phyloP scores from a whole-genome alignment of 2,329 filamentous ascomycete species.

The Decorospora gaudefroyi region DNA sequence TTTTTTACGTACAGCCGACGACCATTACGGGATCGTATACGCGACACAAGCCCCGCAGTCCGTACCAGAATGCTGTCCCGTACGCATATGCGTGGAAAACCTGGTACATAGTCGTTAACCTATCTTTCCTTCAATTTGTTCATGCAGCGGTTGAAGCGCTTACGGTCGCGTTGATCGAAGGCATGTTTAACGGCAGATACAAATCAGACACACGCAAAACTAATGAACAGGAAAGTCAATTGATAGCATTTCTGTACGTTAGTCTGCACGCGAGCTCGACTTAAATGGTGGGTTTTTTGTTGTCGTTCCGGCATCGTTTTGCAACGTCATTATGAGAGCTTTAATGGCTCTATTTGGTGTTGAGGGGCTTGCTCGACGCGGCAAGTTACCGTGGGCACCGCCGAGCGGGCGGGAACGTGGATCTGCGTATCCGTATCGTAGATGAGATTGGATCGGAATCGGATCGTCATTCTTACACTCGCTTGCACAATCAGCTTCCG shows the following conservation, averaged over 20 bases:
- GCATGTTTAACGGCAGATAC: too few species aligned
- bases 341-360: constrained; percentile 18
- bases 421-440: constrained; percentile 6
- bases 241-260: too few species aligned
- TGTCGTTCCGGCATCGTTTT: background rate
- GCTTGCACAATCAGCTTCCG: constrained; percentile 11
- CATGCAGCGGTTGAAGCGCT: too few species aligned
- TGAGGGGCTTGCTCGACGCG: constrained; percentile 11
- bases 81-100: constrained; percentile 34
- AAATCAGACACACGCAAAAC: too few species aligned
- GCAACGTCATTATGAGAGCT: constrained; percentile 28
- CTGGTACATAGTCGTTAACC: constrained; percentile 4
- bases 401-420: background rate
- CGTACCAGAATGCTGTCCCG: constrained; percentile 36
- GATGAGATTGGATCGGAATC: constrained; percentile 8
- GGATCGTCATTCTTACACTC: too few species aligned
- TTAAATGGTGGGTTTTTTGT: constrained; percentile 4
- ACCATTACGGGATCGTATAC: constrained; percentile 35
- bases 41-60: constrained; percentile 30
- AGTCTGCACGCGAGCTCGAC: background rate
- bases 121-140: background rate
- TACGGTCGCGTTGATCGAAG: constrained; percentile 11
- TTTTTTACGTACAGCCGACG: constrained; percentile 21
- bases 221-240: background rate
- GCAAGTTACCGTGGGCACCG: too few species aligned